phyloP scores from a whole-genome alignment of 331 rosid genomes.

The Prunus yedoensis region DNA sequence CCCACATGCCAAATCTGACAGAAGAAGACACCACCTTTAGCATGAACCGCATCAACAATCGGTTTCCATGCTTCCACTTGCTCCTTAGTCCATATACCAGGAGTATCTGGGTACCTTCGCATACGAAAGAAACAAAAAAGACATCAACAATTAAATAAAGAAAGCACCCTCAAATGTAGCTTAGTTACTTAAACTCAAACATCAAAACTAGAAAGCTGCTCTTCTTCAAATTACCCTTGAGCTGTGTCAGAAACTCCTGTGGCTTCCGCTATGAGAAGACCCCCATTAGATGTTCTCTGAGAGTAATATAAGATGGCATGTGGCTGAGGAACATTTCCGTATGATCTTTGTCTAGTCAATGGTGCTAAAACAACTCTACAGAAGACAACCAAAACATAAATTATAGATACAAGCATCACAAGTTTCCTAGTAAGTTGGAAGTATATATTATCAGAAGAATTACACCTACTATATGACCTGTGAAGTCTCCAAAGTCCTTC shows the following conservation, averaged over 20 bases:
- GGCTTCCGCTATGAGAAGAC: conserved; percentile 52
- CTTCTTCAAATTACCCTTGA: conserved; percentile 36
- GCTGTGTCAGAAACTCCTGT: conserved; percentile 57
- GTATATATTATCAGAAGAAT: not conserved
- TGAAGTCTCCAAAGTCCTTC: no score
- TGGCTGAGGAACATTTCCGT: conserved; percentile 39
- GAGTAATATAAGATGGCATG: conserved; percentile 44
- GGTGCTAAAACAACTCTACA: conserved; percentile 43
- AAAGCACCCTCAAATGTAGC: no score
- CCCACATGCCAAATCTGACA: conserved; percentile 47
- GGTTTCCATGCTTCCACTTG: conserved; percentile 50
- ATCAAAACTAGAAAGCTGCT: not conserved
- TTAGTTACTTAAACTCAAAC: not conserved
- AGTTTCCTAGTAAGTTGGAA: not conserved
- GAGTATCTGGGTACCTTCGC: conserved; percentile 38
- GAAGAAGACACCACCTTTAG: conserved; percentile 31
- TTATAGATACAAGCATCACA: not conserved
- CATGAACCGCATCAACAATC: conserved; percentile 39
- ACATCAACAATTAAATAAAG: not conserved
- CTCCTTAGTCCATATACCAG: conserved; percentile 62
- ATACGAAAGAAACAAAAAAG: not conserved
- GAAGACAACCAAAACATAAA: not conserved
- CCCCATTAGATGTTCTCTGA: no score
- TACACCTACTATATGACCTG: not conserved
- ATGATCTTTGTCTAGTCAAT: conserved; percentile 37